phyloP scores from a whole-genome alignment of 164 flowering plant genomes.

The Buxus sempervirens region DNA sequence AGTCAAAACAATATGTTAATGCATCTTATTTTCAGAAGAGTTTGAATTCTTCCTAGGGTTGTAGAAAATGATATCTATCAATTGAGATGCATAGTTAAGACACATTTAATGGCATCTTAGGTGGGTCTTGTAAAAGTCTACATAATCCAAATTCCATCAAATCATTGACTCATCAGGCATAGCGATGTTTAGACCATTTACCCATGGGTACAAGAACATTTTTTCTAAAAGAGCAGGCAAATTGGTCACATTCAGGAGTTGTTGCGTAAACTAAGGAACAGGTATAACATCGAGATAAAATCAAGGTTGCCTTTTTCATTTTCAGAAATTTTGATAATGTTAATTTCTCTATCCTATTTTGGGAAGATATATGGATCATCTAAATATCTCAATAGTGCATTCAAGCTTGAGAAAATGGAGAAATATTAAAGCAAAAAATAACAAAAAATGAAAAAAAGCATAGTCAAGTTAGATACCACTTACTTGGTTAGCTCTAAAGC shows the following conservation, averaged over 20 bases:
- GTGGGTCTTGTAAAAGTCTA: too few species aligned
- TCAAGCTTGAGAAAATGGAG: background rate
- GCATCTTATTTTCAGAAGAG: background rate
- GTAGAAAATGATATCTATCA: too few species aligned
- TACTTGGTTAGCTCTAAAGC: slow-evolving; percentile 38
- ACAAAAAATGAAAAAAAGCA: background rate
- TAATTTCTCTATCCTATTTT: background rate
- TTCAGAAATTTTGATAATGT: background rate
- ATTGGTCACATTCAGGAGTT: too few species aligned
- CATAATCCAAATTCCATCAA: too few species aligned
- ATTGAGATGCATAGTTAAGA: too few species aligned
- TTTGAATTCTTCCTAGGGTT: too few species aligned
- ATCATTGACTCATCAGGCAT: too few species aligned
- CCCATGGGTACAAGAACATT: background rate
- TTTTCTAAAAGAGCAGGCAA: background rate
- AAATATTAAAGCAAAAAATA: background rate
- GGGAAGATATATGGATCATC: background rate
- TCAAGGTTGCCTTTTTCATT: background rate
- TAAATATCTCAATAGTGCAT: background rate
- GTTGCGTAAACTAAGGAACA: background rate
- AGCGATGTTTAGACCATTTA: too few species aligned
- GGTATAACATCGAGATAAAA: background rate
- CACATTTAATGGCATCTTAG: too few species aligned
- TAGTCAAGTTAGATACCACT: slow-evolving; percentile 11
- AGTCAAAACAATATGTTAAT: background rate